These are phyloP conservation scores for Aureobasidium uvarum DNA, from an alignment of 2,329 filamentous ascomycete species.

Conservation along the genomic window DNA sequence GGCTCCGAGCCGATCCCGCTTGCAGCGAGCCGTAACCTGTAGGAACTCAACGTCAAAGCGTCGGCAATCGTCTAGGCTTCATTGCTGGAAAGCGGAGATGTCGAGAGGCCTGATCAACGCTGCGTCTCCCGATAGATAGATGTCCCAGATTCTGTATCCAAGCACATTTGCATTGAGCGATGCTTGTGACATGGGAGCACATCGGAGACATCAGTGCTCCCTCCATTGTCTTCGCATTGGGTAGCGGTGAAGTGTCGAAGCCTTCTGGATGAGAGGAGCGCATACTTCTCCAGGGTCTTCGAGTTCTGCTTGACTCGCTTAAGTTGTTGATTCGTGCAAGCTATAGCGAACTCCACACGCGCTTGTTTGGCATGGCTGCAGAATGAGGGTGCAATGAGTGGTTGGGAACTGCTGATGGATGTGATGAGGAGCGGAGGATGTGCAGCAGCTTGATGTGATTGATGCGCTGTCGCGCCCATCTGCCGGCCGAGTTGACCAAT, in stretches of 20 bases:
- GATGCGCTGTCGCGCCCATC: slow-evolving; percentile 17
- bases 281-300: background rate
- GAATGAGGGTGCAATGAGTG: slow-evolving; percentile 15
- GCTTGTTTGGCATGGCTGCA: slow-evolving; percentile 15
- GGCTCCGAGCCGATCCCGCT: background rate
- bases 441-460: slow-evolving; percentile 26
- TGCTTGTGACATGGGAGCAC: background rate
- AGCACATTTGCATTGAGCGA: background rate
- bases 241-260: slow-evolving; percentile 8
- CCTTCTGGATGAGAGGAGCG: background rate
- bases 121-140: background rate
- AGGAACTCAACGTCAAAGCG: slow-evolving; percentile 11
- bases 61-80: slow-evolving; percentile 3
- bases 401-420: slow-evolving; percentile 7
- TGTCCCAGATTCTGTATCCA: background rate
- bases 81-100: background rate
- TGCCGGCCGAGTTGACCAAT: slow-evolving; percentile 5
- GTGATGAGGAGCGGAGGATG: slow-evolving; percentile 15
- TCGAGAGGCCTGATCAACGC: slow-evolving; percentile 6
- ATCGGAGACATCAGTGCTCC: background rate
- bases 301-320: slow-evolving; percentile 2
- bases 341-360: slow-evolving; percentile 6
- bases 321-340: background rate
- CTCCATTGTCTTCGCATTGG: background rate
- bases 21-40: slow-evolving; percentile 7